Conservation (phyloP, 1,139 yeast species). For the Arxiozyma slooffiae region DNA sequence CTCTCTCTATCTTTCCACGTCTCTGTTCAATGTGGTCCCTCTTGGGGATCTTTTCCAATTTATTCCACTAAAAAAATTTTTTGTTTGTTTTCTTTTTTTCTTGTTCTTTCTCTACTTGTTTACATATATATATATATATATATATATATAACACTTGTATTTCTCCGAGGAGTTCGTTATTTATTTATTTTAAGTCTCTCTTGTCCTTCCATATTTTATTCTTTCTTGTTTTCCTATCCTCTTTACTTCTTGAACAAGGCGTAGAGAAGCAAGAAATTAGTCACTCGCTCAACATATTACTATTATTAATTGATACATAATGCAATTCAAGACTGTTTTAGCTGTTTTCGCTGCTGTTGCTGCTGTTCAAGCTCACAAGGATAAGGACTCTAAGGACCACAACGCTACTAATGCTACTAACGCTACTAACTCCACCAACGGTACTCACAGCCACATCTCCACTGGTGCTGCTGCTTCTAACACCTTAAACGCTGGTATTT, state of each 20-base stretch:
- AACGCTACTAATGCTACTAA: slow-evolving; percentile 29
- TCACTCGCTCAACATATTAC: not conserved
- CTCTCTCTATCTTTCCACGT: too few relatives aligned
- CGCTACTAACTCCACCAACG: slow-evolving; percentile 30
- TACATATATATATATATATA: too few relatives aligned
- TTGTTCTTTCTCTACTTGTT: too few relatives aligned
- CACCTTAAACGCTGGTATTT: slow-evolving; percentile 21
- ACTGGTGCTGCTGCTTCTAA: slow-evolving; percentile 21
- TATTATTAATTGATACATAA: slow-evolving; percentile 18
- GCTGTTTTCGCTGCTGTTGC: slow-evolving; percentile 26
- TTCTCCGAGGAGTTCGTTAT: not conserved
- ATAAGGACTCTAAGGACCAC: too few relatives aligned
- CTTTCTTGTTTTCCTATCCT: not conserved
- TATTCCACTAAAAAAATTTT: too few relatives aligned
- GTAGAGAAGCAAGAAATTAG: not conserved
- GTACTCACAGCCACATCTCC: slow-evolving; percentile 29
- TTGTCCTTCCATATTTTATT: not conserved
- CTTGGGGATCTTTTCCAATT: too few relatives aligned
- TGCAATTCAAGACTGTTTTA: slow-evolving; percentile 52
- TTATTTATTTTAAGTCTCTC: not conserved
- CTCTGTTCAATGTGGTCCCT: too few relatives aligned
- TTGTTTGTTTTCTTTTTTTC: too few relatives aligned
- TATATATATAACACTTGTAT: too few relatives aligned
- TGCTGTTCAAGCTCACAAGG: slow-evolving; percentile 31
- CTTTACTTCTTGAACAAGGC: not conserved